Percentiles rank a stretch among this genome's conserved stretches.
phyloP scores from a whole-genome alignment of 2,329 filamentous ascomycete species.

The Amphichorda felina region DNA sequence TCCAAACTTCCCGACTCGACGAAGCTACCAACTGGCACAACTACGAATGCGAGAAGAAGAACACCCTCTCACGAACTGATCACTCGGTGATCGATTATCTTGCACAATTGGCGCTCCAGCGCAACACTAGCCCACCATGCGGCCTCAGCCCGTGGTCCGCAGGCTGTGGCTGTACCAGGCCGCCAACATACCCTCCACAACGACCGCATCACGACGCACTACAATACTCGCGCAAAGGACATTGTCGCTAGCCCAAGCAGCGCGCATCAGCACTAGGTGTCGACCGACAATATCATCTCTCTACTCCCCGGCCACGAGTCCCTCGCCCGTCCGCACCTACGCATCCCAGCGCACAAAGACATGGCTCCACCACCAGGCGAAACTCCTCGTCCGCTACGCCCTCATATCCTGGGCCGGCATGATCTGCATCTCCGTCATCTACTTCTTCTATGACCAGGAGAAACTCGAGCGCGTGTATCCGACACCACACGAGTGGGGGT shows the following conservation, averaged over 20 bases:
- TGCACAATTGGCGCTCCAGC: too few species aligned
- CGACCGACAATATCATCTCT: conserved; percentile 34
- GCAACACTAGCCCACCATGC: too few species aligned
- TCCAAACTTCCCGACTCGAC: too few species aligned
- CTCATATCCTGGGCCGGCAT: conserved; percentile 53
- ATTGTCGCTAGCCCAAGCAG: conserved; percentile 5
- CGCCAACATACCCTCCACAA: conserved; percentile 5
- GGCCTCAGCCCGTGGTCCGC: conserved; percentile 23
- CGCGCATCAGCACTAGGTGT: conserved; percentile 15
- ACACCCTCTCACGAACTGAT: too few species aligned
- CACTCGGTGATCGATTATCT: too few species aligned
- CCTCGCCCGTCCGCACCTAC: conserved; percentile 55
- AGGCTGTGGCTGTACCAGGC: conserved; percentile 12
- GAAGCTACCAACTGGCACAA: too few species aligned
- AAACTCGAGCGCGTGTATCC: conserved; percentile 63
- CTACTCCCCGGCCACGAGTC: conserved; percentile 27
- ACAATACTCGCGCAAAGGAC: conserved; percentile 11
- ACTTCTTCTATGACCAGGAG: conserved; percentile 61
- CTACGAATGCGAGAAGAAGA: too few species aligned
- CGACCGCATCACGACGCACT: conserved; percentile 7
- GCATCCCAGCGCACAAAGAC: conserved; percentile 60
- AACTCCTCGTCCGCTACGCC: conserved; percentile 56
- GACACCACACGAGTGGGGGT: conserved; percentile 73
- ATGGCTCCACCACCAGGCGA: conserved; percentile 60
- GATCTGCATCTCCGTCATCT: conserved; percentile 46